Evolutionary conservation across 495 filamentous ascomycete species (phyloP).

Genomic region (Cercophora scortea): DNA sequence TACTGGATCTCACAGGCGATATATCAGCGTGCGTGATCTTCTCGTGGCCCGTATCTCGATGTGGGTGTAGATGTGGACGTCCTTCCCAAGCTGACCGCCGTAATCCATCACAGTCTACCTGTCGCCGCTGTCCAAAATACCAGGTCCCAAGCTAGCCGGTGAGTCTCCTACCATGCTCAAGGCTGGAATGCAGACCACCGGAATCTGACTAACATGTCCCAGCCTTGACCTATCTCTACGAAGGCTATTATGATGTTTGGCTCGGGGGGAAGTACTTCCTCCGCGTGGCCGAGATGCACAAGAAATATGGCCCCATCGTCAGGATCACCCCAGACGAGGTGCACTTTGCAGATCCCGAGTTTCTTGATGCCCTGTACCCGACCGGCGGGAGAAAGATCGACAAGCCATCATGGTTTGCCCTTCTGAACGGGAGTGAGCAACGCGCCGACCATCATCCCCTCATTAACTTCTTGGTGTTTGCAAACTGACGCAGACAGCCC

Average conservation of each 20-base stretch:
- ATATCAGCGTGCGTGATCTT: too few species aligned
- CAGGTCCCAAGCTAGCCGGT: background rate
- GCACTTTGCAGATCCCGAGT: slow-evolving; percentile 4
- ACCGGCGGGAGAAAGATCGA: background rate
- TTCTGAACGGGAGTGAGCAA: background rate
- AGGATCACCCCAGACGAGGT: slow-evolving; percentile 6
- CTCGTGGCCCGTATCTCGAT: too few species aligned
- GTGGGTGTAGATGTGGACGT: too few species aligned
- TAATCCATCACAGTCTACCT: too few species aligned
- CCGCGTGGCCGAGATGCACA: slow-evolving; percentile 4
- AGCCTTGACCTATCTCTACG: slow-evolving; percentile 2
- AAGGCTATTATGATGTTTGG: slow-evolving; percentile 3
- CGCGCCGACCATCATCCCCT: too few species aligned
- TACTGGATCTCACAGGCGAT: too few species aligned
- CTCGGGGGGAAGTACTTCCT: slow-evolving; percentile 1
- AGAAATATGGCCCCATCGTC: slow-evolving; percentile 9
- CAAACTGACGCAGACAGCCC: too few species aligned
- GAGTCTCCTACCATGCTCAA: background rate
- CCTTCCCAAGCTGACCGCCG: too few species aligned
- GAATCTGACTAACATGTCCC: background rate
- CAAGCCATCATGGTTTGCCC: too few species aligned
- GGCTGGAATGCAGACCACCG: background rate
- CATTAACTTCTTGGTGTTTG: too few species aligned
- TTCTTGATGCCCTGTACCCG: slow-evolving; percentile 1
- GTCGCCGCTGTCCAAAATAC: background rate